phyloP scores from a whole-genome alignment of 163 green algal genomes.

The Botryococcus braunii region DNA sequence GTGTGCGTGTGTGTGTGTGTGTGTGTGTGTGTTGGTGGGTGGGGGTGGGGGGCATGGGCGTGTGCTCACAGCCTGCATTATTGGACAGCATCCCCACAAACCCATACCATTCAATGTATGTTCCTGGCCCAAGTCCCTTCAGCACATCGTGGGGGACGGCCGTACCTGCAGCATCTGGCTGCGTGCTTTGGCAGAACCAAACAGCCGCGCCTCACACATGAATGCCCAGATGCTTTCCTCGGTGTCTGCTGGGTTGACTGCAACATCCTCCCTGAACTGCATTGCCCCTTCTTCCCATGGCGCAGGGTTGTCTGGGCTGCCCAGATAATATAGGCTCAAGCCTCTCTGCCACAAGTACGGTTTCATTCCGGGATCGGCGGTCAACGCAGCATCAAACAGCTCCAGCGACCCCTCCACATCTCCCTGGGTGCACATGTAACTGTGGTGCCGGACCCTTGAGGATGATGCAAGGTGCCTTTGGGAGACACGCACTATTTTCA shows the following conservation, averaged over 20 bases:
- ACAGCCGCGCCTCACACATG: slow-evolving; percentile 56
- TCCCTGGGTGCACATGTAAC: no score
- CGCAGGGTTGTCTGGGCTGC: neutral
- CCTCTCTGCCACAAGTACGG: slow-evolving; percentile 73
- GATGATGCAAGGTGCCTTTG: no score
- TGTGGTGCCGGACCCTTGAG: no score
- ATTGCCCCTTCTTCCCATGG: slow-evolving; percentile 43
- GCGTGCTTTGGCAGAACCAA: slow-evolving; percentile 39
- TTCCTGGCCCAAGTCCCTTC: no score
- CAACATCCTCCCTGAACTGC: slow-evolving; percentile 52
- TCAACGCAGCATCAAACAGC: slow-evolving; percentile 51
- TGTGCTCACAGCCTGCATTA: no score
- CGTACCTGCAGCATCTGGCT: slow-evolving; percentile 55
- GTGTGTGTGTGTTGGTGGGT: no score
- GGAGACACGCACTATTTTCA: no score
- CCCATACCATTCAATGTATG: no score
- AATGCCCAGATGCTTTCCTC: slow-evolving; percentile 69
- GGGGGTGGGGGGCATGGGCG: no score
- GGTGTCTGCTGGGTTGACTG: slow-evolving; percentile 63
- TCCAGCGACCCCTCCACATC: slow-evolving; percentile 38
- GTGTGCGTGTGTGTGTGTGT: no score
- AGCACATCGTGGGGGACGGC: no score
- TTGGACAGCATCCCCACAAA: no score
- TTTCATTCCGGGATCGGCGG: slow-evolving; percentile 25
- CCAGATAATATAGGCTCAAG: slow-evolving; percentile 59